Percentiles rank a stretch among this genome's conserved stretches.
Evolutionary conservation across 257 asterid species (phyloP).

Genomic region (Solanum raphanifolium): DNA sequence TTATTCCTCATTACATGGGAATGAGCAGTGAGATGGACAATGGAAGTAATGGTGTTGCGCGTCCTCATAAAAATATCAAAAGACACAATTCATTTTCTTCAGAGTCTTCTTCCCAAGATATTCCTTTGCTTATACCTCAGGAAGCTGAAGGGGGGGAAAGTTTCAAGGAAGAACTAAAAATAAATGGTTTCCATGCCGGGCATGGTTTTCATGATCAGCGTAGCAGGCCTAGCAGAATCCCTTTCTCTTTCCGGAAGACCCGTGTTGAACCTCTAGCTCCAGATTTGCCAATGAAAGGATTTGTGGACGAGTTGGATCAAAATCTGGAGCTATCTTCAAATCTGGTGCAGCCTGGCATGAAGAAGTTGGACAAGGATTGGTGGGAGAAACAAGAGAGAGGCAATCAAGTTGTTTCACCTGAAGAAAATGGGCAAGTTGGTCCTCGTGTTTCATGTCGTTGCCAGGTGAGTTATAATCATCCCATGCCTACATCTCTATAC

Average conservation of each 20-base stretch:
- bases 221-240: slow-evolving; percentile 41
- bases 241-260: slow-evolving; percentile 63
- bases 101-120: slow-evolving; percentile 64
- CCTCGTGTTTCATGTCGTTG: slow-evolving; percentile 84
- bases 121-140: slow-evolving; percentile 90
- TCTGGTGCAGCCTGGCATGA: slow-evolving; percentile 31
- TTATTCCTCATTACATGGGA: slow-evolving; percentile 94
- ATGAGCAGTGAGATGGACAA: slow-evolving; percentile 28
- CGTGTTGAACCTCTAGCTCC: slow-evolving; percentile 50
- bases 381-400: slow-evolving; percentile 94
- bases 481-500: neutral
- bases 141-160: slow-evolving; percentile 60
- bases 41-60: slow-evolving; percentile 17
- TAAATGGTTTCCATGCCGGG: slow-evolving; percentile 28
- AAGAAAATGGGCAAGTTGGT: slow-evolving; percentile 91
- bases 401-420: slow-evolving; percentile 62
- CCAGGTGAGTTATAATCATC: slow-evolving; percentile 52
- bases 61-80: slow-evolving; percentile 20
- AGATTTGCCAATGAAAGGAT: slow-evolving; percentile 86
- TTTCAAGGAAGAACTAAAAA: slow-evolving; percentile 32
- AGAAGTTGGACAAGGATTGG: slow-evolving; percentile 50
- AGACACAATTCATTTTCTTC: slow-evolving; percentile 53
- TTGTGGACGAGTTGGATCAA: slow-evolving; percentile 61
- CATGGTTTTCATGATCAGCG: slow-evolving; percentile 46
- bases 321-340: slow-evolving; percentile 42